These are phyloP conservation scores for Hippophae tibetana DNA, from an alignment of 306 rosid species.

Conservation along the genomic window DNA sequence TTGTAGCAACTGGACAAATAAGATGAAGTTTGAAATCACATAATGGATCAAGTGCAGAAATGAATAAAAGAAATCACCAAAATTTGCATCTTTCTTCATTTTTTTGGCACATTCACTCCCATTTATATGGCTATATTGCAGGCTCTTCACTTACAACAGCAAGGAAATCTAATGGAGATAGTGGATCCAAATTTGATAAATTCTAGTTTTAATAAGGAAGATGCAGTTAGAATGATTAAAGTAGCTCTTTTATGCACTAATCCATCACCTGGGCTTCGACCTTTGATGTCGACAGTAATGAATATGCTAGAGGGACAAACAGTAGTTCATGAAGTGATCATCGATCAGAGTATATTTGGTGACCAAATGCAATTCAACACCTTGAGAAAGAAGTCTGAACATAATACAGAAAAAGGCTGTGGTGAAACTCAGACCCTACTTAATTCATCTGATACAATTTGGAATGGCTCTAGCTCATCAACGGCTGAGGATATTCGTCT, in stretches of 20 bases:
- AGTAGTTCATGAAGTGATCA: slow-evolving; percentile 24
- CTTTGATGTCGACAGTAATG: slow-evolving; percentile 53
- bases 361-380: neutral
- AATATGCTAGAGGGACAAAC: slow-evolving; percentile 54
- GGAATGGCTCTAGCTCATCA: no score
- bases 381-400: neutral
- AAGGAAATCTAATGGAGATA: slow-evolving; percentile 28
- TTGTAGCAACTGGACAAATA: no score
- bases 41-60: no score
- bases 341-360: neutral
- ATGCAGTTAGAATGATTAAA: slow-evolving; percentile 36
- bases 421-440: neutral
- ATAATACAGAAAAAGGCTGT: neutral
- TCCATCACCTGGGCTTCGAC: slow-evolving; percentile 40
- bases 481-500: no score
- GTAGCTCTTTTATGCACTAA: slow-evolving; percentile 48
- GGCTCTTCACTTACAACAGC: neutral
- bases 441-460: no score
- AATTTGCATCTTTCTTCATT: neutral
- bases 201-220: slow-evolving; percentile 29
- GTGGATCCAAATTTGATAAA: slow-evolving; percentile 42
- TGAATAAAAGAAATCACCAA: neutral
- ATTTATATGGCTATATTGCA: no score
- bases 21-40: no score
- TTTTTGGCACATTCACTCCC: neutral